Percentiles rank a stretch among this genome's conserved stretches.
phyloP scores from a whole-genome alignment of 2,329 filamentous ascomycete species.

The Fusarium oligoseptatum region DNA sequence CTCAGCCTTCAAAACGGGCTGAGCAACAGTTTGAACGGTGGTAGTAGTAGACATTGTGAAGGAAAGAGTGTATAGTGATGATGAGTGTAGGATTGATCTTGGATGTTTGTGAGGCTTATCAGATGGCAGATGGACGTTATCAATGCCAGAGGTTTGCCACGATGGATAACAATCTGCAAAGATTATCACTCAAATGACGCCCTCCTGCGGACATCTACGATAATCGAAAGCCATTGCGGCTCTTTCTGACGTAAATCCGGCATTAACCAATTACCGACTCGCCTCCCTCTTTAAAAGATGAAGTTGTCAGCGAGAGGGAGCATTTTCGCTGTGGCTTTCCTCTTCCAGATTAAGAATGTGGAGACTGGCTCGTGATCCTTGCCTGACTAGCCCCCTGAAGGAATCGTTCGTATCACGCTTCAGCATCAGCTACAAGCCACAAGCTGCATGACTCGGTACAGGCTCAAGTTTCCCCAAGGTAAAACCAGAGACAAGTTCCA shows the following conservation, averaged over 20 bases:
- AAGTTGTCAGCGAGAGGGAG: not conserved
- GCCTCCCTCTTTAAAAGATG: not conserved
- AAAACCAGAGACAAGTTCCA: not conserved
- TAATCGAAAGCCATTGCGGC: not conserved
- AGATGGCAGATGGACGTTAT: not conserved
- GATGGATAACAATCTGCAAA: not conserved
- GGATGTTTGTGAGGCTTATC: not conserved
- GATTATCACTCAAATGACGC: not conserved
- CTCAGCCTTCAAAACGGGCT: not conserved
- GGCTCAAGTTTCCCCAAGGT: not conserved
- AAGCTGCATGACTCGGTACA: not conserved
- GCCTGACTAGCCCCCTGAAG: not conserved
- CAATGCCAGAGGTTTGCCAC: not conserved
- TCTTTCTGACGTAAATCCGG: not conserved
- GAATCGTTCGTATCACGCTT: not conserved
- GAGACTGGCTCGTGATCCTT: not conserved
- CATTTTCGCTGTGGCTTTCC: not conserved
- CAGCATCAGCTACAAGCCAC: not conserved
- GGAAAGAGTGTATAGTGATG: not conserved
- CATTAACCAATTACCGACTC: not conserved
- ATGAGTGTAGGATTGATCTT: not conserved
- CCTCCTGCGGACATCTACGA: not conserved
- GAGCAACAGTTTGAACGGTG: not conserved
- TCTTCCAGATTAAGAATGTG: not conserved
- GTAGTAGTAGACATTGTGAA: slow-evolving; percentile 15